These are phyloP conservation scores for Globisporangium acanthophoron DNA, from an alignment of 352 stramenopile species.

Conservation along the genomic window DNA sequence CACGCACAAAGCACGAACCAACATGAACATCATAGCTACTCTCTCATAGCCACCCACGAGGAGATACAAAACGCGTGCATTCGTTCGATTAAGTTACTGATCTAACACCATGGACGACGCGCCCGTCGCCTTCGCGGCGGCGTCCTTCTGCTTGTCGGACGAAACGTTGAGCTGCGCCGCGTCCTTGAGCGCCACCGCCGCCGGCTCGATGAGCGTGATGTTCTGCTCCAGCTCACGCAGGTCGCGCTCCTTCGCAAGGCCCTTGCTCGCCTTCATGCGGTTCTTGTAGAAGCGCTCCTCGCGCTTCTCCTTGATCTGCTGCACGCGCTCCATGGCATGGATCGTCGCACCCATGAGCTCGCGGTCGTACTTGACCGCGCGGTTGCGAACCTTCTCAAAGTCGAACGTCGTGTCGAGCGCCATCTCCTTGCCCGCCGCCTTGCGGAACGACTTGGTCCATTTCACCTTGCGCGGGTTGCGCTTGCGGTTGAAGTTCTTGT, in stretches of 20 bases:
- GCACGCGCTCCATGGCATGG: conserved; percentile 96
- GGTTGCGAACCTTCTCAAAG: conserved; percentile 99
- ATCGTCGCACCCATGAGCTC: conserved; percentile 99
- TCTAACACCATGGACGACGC: conserved; percentile 83
- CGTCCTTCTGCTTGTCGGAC: conserved; percentile 57
- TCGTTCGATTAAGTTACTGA: conserved; percentile 58
- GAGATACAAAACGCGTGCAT: conserved; percentile 21
- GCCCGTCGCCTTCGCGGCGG: conserved; percentile 44
- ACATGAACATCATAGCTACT: too few species aligned
- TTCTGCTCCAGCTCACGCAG: conserved; percentile 82
- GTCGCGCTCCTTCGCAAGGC: conserved; percentile 73
- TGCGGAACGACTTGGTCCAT: conserved; percentile 99
- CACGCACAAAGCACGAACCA: too few species aligned
- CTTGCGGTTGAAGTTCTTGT: conserved; percentile 99
- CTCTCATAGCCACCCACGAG: not conserved
- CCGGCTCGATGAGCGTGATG: conserved; percentile 82
- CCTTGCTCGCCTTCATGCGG: conserved; percentile 91
- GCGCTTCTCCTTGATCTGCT: conserved; percentile 96
- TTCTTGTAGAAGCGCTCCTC: conserved; percentile 98
- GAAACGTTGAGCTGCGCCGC: conserved; percentile 66
- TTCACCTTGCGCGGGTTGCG: conserved; percentile 99
- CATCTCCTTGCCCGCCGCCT: conserved; percentile 99
- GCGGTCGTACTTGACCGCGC: conserved; percentile 99
- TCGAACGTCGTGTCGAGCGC: conserved; percentile 99
- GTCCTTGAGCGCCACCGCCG: conserved; percentile 65